Evolutionary conservation across 2,329 filamentous ascomycete species (phyloP), one percentile per base, ranked within the genome.

Genomic region (Claviceps maximensis): DNA sequence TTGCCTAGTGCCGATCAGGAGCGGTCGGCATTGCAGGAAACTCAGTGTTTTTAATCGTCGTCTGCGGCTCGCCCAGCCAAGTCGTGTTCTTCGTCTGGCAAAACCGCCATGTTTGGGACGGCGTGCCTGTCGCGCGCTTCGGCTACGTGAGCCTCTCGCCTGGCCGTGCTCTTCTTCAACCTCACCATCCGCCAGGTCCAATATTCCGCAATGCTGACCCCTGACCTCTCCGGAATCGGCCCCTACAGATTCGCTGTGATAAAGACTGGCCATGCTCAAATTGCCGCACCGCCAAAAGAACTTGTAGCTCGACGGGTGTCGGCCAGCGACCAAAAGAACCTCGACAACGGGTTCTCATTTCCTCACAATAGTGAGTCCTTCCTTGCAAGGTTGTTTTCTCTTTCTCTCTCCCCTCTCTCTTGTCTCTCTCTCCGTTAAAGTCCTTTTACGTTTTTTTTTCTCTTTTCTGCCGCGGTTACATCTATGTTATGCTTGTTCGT

Each of bases 181-280:
- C 41, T 38, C 21, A 27, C 47, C 15, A 44, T n/a, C 40, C 50
- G 23, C 44, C 36, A 33, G 13, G 15, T 21, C 48, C 47, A 50
- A 42, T 29, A 49, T 33, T 33, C 53, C 48, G 47, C 36, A 49
- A 49, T 33, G 42, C 54, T 55, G 44, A 55, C 51, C n/a, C 38
- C 15, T 48, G 19, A 10, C 19, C 29, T 51, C 23, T 10, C n/a
- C 48, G 2, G 38, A 4, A 10, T 21, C 47, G 27, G 10, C 21
- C 1, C 25, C 13, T 47, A 25, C 51, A 81, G 78, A 78, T 80
- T 53, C 75, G 76, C 47, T 81, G 78, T 60, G 76, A 80, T 61
- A 80, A 78, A 62, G 74, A 77, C 42, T 73, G 71, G 56, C 78
- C 78, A 27, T 81, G 78, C 61, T 75, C 77, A 51, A 80, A 80